Evolutionary conservation across 495 filamentous ascomycete species (phyloP), one percentile per base, ranked within the genome.

Genomic region (Symbiotaphrina buchneri): DNA sequence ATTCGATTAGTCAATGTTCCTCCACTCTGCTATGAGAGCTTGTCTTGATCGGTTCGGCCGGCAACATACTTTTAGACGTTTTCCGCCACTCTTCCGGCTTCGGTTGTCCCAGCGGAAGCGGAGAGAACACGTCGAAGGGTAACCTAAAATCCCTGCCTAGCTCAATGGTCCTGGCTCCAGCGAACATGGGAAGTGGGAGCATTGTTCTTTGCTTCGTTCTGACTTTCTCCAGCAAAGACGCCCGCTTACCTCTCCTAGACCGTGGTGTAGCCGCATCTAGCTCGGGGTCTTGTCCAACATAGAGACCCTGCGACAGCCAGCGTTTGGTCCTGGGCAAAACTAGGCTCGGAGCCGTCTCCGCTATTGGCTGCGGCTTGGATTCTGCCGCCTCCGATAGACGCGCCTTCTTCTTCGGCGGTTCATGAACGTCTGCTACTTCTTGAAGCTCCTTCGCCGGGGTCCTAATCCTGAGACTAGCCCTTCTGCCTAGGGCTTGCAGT

Each of bases 1-100:
- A 21, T 8, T 14, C 5, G 15, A 32, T 34, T 25, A 26, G 27
- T 13, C 33, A 10, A 14, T 8, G 20, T 11, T 18, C n/a, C 6
- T 17, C 15, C 17, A 22, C 16, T 27, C 10, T 3, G n/a, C 8
- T 11, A 37, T 18, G 3, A 13, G 26, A 33, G 11, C n/a, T 11
- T 27, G 21, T 15, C 11, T 10, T 8, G 10, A n/a, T 13, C n/a
- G n/a, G 14, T 26, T 1, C 3, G n/a, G 24, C 28, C 18, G 28
- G 10, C 10, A 32, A 56, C 65, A 47, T 61, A 92, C 83, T 97
- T 44, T 76, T 85, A 33, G 81, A 81, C 22, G 79, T 73, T 47
- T 79, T 87, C 28, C 68, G 68, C 76, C 83, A 97, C 35, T 85
- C 75, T 39, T 85, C 67, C 0, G 83, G 82, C 47, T 85, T 92